A percentile compares a stretch with the other conserved stretches of the same genome.
Evolutionary conservation across 2,329 filamentous ascomycete species (phyloP).

Genomic region (Penicillium digitatum): DNA sequence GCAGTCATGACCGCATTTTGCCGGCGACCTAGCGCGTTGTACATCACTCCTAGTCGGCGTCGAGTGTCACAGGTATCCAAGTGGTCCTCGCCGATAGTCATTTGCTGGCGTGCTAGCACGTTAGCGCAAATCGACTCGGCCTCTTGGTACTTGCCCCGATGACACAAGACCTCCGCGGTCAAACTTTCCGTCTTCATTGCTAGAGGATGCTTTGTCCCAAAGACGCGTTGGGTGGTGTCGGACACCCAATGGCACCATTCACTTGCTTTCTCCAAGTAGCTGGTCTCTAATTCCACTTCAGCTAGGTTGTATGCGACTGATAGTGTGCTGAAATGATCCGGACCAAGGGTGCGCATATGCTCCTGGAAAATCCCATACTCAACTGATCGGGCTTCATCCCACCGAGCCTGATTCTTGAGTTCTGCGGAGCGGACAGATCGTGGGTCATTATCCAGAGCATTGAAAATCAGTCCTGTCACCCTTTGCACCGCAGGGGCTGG

Average conservation of each 20-base stretch:
- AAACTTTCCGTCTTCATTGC: slow-evolving; percentile 30
- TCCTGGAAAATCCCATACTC: slow-evolving; percentile 33
- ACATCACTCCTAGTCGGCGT: slow-evolving; percentile 25
- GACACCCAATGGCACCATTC: slow-evolving; percentile 34
- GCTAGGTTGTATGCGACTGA: slow-evolving; percentile 28
- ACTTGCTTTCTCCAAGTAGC: slow-evolving; percentile 24
- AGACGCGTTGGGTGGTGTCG: slow-evolving; percentile 25
- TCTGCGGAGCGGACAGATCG: slow-evolving; percentile 27
- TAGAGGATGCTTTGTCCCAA: slow-evolving; percentile 26
- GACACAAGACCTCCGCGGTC: slow-evolving; percentile 27
- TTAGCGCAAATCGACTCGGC: slow-evolving; percentile 32
- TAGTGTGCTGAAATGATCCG: slow-evolving; percentile 30
- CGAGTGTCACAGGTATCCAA: slow-evolving; percentile 31
- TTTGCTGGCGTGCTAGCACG: slow-evolving; percentile 32
- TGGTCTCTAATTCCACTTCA: slow-evolving; percentile 26
- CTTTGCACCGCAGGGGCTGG: slow-evolving; percentile 9
- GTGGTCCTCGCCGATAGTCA: slow-evolving; percentile 32
- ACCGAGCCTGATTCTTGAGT: slow-evolving; percentile 26
- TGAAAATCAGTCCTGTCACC: slow-evolving; percentile 21
- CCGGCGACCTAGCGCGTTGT: slow-evolving; percentile 21
- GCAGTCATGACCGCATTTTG: slow-evolving; percentile 23
- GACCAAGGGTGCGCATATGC: slow-evolving; percentile 25
- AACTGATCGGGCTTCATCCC: slow-evolving; percentile 29
- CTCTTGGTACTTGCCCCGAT: slow-evolving; percentile 26
- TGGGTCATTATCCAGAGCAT: slow-evolving; percentile 26